phyloP scores from a whole-genome alignment of 768 basidiomycete genomes.

The Leccinum arenicola region DNA sequence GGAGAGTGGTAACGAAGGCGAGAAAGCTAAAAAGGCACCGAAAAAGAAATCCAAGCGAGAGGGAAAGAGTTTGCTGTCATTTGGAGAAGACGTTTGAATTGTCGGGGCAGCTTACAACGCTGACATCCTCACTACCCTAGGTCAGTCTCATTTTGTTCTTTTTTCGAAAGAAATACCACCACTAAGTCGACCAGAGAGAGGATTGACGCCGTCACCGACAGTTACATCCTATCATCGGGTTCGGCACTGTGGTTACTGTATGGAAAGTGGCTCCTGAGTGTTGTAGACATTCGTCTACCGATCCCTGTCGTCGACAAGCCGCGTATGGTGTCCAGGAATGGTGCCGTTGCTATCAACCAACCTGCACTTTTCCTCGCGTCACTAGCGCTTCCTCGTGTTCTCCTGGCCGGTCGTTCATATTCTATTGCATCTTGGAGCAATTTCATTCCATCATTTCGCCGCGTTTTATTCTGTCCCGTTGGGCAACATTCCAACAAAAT shows the following conservation, averaged over 20 bases:
- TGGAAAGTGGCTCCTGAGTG: neutral
- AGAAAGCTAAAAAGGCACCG: conserved; percentile 25
- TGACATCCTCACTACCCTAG: neutral
- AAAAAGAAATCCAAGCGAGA: conserved; percentile 58
- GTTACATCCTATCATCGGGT: neutral
- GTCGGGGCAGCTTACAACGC: neutral
- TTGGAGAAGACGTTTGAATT: conserved; percentile 33
- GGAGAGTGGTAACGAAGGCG: conserved; percentile 24
- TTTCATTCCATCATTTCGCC: conserved; percentile 4
- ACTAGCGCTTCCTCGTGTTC: conserved; percentile 6
- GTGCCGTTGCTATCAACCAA: conserved; percentile 8
- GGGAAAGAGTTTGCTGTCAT: conserved; percentile 39
- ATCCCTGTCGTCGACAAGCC: neutral
- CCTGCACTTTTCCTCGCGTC: conserved; percentile 3
- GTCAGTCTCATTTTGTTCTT: conserved; percentile 5
- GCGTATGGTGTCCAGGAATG: conserved; percentile 5
- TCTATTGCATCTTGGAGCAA: conserved; percentile 2
- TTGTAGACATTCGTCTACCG: neutral
- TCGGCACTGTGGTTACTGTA: neutral
- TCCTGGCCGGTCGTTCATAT: conserved; percentile 5
- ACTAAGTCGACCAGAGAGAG: neutral
- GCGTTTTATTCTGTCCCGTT: neutral
- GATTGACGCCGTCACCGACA: neutral
- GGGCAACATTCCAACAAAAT: no score
- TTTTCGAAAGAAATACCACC: neutral